phyloP scores from a whole-genome alignment of 306 rosid species.

The Malus orientalis region DNA sequence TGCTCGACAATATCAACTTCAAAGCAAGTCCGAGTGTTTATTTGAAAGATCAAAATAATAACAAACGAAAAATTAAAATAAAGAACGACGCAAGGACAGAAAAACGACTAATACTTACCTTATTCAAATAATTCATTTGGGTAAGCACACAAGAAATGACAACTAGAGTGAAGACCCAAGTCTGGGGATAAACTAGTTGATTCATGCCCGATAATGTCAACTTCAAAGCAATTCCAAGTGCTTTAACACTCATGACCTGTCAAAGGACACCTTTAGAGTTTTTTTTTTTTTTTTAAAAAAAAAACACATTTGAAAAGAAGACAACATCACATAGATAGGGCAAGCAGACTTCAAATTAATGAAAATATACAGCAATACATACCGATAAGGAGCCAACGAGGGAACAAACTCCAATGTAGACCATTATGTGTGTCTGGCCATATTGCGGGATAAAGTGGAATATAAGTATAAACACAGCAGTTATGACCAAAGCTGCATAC shows the following conservation, averaged over 20 bases:
- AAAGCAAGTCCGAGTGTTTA: neutral
- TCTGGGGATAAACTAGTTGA: slow-evolving; percentile 87
- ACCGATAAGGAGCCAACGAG: slow-evolving; percentile 98
- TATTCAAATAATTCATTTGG: slow-evolving; percentile 98
- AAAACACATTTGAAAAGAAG: slow-evolving; percentile 11
- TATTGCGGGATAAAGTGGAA: slow-evolving; percentile 76
- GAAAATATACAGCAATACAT: slow-evolving; percentile 26
- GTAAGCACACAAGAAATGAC: slow-evolving; percentile 85
- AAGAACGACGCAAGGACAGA: neutral
- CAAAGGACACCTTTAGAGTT: slow-evolving; percentile 21
- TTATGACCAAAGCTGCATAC: slow-evolving; percentile 71
- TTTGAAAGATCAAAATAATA: neutral
- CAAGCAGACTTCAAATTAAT: slow-evolving; percentile 5
- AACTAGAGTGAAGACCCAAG: slow-evolving; percentile 82
- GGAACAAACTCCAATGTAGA: slow-evolving; percentile 95
- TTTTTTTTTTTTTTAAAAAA: too few relatives aligned
- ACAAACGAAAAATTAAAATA: neutral
- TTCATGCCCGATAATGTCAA: slow-evolving; percentile 88
- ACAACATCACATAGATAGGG: slow-evolving; percentile 14
- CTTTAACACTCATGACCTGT: slow-evolving; percentile 99
- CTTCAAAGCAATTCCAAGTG: slow-evolving; percentile 96
- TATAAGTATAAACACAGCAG: slow-evolving; percentile 70
- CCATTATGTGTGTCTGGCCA: slow-evolving; percentile 99
- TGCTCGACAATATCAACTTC: neutral
- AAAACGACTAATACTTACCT: slow-evolving; percentile 36